These are phyloP conservation scores for Coniosporium tulheliwenetii DNA, from an alignment of 2,329 filamentous ascomycete species.

Conservation along the genomic window DNA sequence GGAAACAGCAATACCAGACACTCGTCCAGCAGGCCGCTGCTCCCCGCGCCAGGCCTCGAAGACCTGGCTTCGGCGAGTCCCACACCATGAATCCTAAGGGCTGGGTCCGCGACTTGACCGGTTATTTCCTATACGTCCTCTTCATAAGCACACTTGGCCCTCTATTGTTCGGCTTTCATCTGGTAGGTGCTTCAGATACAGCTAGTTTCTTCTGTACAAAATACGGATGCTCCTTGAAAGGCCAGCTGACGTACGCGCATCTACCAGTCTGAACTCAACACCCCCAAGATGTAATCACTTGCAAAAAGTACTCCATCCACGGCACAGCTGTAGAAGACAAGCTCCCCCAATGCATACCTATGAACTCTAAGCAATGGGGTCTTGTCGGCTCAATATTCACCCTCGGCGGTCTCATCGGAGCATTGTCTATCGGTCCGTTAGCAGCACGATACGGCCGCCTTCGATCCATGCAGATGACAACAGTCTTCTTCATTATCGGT, in stretches of 20 bases:
- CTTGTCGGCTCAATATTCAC: constrained; percentile 85
- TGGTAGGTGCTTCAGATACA: constrained; percentile 38
- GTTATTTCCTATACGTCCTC: constrained; percentile 65
- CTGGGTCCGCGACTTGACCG: constrained; percentile 40
- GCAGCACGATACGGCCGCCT: constrained; percentile 63
- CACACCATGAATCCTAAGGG: constrained; percentile 19
- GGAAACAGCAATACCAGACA: too few relatives aligned
- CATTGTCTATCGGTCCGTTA: constrained; percentile 64
- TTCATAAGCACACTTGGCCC: constrained; percentile 68
- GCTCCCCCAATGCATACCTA: constrained; percentile 69
- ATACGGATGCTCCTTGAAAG: constrained; percentile 1
- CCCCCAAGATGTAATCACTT: constrained; percentile 90
- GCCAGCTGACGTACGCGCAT: constrained; percentile 8
- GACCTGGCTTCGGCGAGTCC: constrained; percentile 3
- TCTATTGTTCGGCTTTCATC: constrained; percentile 85
- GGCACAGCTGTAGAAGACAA: constrained; percentile 15
- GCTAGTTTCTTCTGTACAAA: constrained; percentile 1
- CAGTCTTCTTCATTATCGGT: constrained; percentile 60
- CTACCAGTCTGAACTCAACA: constrained; percentile 75
- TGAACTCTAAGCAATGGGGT: constrained; percentile 69
- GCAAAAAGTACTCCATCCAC: constrained; percentile 45
- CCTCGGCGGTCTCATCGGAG: constrained; percentile 71
- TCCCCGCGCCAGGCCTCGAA: neutral
- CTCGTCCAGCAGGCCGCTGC: too few relatives aligned
- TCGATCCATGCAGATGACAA: constrained; percentile 60